phyloP scores from a whole-genome alignment of 83 land plant species.

The Isoetes engelmannii region DNA sequence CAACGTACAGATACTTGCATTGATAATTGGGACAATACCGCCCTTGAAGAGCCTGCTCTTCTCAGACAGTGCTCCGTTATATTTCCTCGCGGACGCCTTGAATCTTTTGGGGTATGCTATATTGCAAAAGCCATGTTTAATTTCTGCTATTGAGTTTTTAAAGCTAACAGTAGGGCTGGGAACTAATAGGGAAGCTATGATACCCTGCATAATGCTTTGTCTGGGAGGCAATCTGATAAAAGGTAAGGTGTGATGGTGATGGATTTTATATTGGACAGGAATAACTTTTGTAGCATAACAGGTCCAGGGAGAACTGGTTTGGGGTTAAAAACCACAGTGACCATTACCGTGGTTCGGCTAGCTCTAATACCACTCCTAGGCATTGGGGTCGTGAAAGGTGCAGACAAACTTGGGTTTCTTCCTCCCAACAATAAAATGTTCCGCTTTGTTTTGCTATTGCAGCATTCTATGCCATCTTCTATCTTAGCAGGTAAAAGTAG shows the following conservation, averaged over 20 bases:
- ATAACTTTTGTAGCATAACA: neutral
- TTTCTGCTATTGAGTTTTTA: neutral
- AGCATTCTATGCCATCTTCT: conserved; percentile 73
- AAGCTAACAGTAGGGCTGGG: neutral
- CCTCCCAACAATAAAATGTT: conserved; percentile 54
- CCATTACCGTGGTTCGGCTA: conserved; percentile 59
- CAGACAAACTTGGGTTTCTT: conserved; percentile 42
- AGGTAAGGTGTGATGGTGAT: neutral
- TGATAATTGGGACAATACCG: conserved; percentile 59
- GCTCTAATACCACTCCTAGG: conserved; percentile 66
- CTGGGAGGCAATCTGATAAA: conserved; percentile 1
- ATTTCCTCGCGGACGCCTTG: conserved; percentile 71
- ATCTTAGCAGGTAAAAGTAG: conserved; percentile 40
- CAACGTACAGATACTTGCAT: conserved; percentile 53
- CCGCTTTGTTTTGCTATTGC: conserved; percentile 65
- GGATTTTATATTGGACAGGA: too few relatives aligned
- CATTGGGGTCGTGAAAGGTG: conserved; percentile 55
- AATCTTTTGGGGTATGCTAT: conserved; percentile 65
- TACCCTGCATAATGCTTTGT: conserved; percentile 5
- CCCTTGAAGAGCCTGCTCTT: conserved; percentile 56
- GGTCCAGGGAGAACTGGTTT: conserved; percentile 67
- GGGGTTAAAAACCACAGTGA: conserved; percentile 64
- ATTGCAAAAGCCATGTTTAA: neutral
- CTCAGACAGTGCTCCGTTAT: conserved; percentile 65
- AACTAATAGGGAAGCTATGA: neutral